Base-by-base conservation (phyloP, 306 rosid species). In the Fragaria vesca region DNA sequence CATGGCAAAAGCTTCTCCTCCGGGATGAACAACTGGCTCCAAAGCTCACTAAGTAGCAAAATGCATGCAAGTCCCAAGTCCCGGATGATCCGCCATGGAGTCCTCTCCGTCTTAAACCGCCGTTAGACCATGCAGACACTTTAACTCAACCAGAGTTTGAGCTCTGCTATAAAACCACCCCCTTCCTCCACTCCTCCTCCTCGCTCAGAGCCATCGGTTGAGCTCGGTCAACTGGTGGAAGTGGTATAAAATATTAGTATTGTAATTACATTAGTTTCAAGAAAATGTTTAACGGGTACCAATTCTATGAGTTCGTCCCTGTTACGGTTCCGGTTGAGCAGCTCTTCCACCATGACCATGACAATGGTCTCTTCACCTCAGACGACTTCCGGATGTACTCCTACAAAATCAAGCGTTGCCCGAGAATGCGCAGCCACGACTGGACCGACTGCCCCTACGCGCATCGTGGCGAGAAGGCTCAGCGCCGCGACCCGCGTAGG, bases 371-470 rank as follows among this genome's bases (percentile, higher is more conserved):
- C 18, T 88, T 60, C 72, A 67, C 81, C 73, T 76, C 91, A 8
- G 89, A 88, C 61, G 87, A 85, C 61, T 88, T 88, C 82, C 89
- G 91, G 13, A 88, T 88, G 91, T 88, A 28, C 74, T 74, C 77
- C 3, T 85, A 69, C 85, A 88, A 88, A 84, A 79, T 88, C 78
- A 81, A 77, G 76, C 86, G 87, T 40, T 88, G 91, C 50, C 87
- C 87, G 20, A 74, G 86, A 43, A 45, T 65, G 54, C 77, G 86
- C 12, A 81, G 84, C 84, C 91, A 88, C 63, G 89, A 88, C 78
- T 88, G 91, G 91, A 88, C 89, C 3, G 81, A 81, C 47, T 85
- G 91, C 72, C 91, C 91, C 15, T 88, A 76, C 75, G 89, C 91
- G 13, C 91, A 88, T 86, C 86, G 84, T 0, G 89, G 87, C 62